Conservation (phyloP, 352 stramenopile genomes). For the Aphanomyces astaci region DNA sequence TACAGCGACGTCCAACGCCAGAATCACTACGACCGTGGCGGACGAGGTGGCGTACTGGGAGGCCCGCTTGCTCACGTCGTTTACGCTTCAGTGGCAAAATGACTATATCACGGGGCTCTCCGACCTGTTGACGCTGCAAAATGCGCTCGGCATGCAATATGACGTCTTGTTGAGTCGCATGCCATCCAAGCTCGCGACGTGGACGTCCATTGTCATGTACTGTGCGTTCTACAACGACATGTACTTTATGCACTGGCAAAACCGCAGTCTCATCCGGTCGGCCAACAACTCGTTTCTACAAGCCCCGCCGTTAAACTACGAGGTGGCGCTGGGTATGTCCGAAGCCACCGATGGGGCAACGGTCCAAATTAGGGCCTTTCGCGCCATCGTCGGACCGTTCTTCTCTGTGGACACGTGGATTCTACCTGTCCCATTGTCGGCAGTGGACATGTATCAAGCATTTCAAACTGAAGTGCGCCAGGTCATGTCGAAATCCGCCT, state of each 20-base stretch:
- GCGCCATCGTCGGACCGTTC: not conserved
- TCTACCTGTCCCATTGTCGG: not conserved
- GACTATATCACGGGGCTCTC: not conserved
- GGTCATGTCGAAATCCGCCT: not conserved
- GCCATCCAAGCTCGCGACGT: not conserved
- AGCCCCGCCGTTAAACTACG: no score
- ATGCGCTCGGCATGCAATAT: conserved; percentile 4
- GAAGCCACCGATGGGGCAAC: no score
- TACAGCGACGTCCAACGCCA: not conserved
- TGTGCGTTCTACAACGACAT: not conserved
- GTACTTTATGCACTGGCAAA: not conserved
- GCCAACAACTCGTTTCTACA: no score
- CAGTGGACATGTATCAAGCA: not conserved
- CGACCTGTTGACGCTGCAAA: not conserved
- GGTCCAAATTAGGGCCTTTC: not conserved
- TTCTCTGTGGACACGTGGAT: conserved; percentile 1
- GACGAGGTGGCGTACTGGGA: conserved; percentile 4
- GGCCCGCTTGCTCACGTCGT: not conserved
- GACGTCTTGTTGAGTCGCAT: not conserved
- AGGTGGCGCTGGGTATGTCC: no score
- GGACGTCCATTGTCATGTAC: not conserved
- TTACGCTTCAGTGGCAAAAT: conserved; percentile 8
- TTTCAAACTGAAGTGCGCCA: not conserved
- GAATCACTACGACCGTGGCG: not conserved
- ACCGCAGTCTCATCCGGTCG: not conserved